Conservation (phyloP, 192 early-diverging fungal species). For the Ramicandelaber brevisporus region DNA sequence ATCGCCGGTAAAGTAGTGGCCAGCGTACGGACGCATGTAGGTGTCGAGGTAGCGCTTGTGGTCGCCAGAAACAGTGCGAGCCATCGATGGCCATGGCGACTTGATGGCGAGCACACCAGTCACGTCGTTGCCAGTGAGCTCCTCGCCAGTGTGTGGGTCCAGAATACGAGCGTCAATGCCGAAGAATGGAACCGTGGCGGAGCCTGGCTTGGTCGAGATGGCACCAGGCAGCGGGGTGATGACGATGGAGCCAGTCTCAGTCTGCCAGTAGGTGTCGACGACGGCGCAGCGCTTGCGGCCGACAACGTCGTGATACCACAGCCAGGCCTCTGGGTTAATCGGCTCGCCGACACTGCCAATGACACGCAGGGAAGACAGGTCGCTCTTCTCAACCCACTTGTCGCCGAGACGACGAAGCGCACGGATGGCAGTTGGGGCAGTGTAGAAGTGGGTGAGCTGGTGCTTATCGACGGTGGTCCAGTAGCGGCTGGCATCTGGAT, state of each 20-base stretch:
- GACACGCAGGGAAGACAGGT: conserved; percentile 61
- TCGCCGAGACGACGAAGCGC: conserved; percentile 76
- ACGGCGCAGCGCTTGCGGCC: conserved; percentile 69
- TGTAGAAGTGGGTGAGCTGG: conserved; percentile 94
- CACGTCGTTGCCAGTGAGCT: conserved; percentile 61
- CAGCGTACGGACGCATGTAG: conserved; percentile 70
- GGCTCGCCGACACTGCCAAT: conserved; percentile 93
- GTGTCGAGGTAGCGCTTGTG: conserved; percentile 83
- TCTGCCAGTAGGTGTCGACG: conserved; percentile 92
- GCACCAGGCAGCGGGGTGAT: conserved; percentile 78
- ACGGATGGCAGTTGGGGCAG: conserved; percentile 91
- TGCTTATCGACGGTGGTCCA: conserved; percentile 69
- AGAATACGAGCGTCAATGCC: conserved; percentile 72
- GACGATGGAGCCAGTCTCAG: conserved; percentile 84
- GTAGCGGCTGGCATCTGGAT: conserved; percentile 60
- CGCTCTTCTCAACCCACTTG: conserved; percentile 43
- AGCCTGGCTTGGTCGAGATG: conserved; percentile 74
- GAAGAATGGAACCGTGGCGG: conserved; percentile 92
- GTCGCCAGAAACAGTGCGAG: conserved; percentile 72
- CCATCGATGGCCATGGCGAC: conserved; percentile 75
- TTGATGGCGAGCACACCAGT: conserved; percentile 78
- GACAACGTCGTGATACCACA: conserved; percentile 86
- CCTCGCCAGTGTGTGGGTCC: conserved; percentile 60
- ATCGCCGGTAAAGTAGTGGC: conserved; percentile 92
- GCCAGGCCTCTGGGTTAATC: conserved; percentile 94